phyloP scores from a whole-genome alignment of 2,329 filamentous ascomycete genomes.

The Plenodomus biglobosus region DNA sequence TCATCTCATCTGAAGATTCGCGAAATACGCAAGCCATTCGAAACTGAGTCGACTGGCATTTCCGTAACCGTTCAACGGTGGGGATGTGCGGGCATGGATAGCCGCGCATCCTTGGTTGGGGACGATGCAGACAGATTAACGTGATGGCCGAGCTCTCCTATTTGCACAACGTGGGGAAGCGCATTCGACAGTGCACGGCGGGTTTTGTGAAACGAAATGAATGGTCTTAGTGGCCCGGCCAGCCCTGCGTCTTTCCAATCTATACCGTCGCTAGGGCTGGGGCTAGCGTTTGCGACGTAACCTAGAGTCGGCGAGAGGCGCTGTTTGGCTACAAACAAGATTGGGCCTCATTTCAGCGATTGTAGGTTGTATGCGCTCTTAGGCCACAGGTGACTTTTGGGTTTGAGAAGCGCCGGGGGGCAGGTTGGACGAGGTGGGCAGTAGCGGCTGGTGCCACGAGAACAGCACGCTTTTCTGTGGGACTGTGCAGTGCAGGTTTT shows the following conservation, averaged over 20 bases:
- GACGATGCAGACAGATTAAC: background rate
- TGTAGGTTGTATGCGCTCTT: background rate
- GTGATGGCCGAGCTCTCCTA: background rate
- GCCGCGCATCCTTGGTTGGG: background rate
- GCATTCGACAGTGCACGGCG: background rate
- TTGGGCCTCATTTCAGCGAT: conserved; percentile 6
- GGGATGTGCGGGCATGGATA: background rate
- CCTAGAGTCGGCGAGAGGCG: conserved; percentile 6
- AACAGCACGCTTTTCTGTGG: conserved; percentile 2
- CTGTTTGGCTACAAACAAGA: conserved; percentile 23
- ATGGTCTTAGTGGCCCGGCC: conserved; percentile 1
- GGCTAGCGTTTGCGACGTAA: conserved; percentile 11
- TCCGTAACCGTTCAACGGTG: background rate
- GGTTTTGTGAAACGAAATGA: conserved; percentile 17
- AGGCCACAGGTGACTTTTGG: background rate
- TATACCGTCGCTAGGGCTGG: background rate
- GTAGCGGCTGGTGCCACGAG: background rate
- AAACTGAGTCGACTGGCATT: background rate
- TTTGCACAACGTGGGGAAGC: background rate
- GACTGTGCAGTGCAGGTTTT: conserved; percentile 5
- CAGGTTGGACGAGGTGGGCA: background rate
- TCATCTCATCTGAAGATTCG: background rate
- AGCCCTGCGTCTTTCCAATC: conserved; percentile 3
- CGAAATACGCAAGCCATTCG: background rate
- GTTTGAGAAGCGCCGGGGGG: background rate